Conservation (phyloP, 1,139 yeast species). For the Meyerozyma carpophila region DNA sequence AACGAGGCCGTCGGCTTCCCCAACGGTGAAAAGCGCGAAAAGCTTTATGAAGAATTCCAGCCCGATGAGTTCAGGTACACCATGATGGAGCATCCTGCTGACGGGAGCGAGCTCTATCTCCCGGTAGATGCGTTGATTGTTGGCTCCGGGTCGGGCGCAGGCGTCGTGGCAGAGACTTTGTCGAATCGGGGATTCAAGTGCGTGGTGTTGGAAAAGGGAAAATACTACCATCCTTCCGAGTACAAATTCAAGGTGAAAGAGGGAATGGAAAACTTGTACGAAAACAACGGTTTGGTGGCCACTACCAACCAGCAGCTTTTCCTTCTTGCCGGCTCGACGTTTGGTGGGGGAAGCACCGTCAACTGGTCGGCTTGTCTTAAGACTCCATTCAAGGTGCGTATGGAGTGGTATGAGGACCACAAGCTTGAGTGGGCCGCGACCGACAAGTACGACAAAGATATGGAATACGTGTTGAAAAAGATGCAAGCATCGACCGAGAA, state of each 20-base stretch:
- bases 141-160: conserved; percentile 59
- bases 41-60: conserved; percentile 22
- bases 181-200: conserved; percentile 40
- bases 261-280: conserved; percentile 36
- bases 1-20: conserved; percentile 32
- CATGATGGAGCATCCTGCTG: conserved; percentile 29
- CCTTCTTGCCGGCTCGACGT: conserved; percentile 49
- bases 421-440: conserved; percentile 47
- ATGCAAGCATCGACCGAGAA: conserved; percentile 46
- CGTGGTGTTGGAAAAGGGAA: conserved; percentile 52
- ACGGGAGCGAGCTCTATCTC: conserved; percentile 28
- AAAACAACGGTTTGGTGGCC: conserved; percentile 32
- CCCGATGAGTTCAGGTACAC: conserved; percentile 24
- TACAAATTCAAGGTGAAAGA: conserved; percentile 33
- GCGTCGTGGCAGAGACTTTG: conserved; percentile 51
- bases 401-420: conserved; percentile 48
- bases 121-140: conserved; percentile 43
- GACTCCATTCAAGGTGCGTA: conserved; percentile 50
- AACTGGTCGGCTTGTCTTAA: conserved; percentile 59
- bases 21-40: conserved; percentile 23
- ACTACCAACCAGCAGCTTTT: conserved; percentile 31
- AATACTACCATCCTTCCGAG: conserved; percentile 35
- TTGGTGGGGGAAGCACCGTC: conserved; percentile 59
- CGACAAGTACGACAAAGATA: conserved; percentile 40
- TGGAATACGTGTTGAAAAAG: conserved; percentile 43